Evolutionary conservation across 2,329 filamentous ascomycete genomes (phyloP), one percentile per base, ranked within the genome.

Genomic region (Rhinocladiella mackenziei): DNA sequence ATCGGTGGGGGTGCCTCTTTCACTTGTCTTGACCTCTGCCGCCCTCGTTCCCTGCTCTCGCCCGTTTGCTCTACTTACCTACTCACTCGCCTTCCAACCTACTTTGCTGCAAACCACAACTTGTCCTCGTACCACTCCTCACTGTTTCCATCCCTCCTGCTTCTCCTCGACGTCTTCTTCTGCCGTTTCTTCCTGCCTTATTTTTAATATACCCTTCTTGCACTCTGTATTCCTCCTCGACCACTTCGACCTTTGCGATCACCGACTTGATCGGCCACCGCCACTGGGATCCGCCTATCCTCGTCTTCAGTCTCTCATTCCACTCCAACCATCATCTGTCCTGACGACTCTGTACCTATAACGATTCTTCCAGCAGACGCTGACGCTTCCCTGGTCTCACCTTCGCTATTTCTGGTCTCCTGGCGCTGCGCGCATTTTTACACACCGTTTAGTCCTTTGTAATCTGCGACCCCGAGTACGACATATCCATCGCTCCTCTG

Each of bases 251-350:
- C 19, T 32, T 36, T n/a, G 15, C 28, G 36, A 32, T 39, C 28
- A n/a, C n/a, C n/a, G n/a, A n/a, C n/a, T n/a, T n/a, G 13, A 9
- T 41, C 29, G 28, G 17, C 38, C 38, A 32, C 28, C 18, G 17
- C 31, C 37, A 35, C 25, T 19, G 33, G 35, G 40, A 34, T 43
- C 37, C 48, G 39, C 43, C 38, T 42, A 39, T 39, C 42, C 49
- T 17, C 43, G 14, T 41, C 44, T 45, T 47, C 46, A 47, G 50
- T 53, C 50, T 50, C 50, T 53, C 50, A 49, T 50, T 53, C 50
- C 31, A 39, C 39, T 13, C 15, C 34, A 31, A 34, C 31, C 32
- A 19, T 36, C 39, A 44, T 38, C 40, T 44, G 45, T 44, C 50
- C 43, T 50, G n/a, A n/a, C 45, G 37, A 13, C 32, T 23, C 28